phyloP scores from a whole-genome alignment of 441 rosid species.

The Aquilaria agallochum region DNA sequence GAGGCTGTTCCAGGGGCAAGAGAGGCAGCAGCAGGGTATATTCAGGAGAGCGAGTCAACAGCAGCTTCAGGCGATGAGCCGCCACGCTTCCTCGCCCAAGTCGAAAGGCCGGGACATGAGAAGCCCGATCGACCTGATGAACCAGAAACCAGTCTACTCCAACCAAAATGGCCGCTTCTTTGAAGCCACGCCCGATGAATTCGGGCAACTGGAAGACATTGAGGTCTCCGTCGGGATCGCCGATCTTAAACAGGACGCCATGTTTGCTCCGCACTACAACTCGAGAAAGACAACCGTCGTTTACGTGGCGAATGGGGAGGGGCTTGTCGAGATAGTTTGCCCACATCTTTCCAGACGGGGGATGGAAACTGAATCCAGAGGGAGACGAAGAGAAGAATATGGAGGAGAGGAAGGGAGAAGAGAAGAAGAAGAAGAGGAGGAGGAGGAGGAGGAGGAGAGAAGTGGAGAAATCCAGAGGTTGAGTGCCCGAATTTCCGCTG shows the following conservation, averaged over 20 bases:
- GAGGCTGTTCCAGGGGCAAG: slow-evolving; percentile 24
- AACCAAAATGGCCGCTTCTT: slow-evolving; percentile 44
- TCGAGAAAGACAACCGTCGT: slow-evolving; percentile 26
- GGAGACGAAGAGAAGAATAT: slow-evolving; percentile 6
- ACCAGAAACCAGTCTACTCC: slow-evolving; percentile 30
- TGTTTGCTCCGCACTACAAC: slow-evolving; percentile 53
- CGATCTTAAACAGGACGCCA: slow-evolving; percentile 24
- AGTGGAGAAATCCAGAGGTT: slow-evolving; percentile 28
- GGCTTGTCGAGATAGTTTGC: slow-evolving; percentile 49
- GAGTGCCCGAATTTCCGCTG: slow-evolving; percentile 33
- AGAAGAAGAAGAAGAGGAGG: slow-evolving; percentile 2
- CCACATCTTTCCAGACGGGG: slow-evolving; percentile 29
- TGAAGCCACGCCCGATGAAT: slow-evolving; percentile 35
- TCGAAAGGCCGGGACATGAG: slow-evolving; percentile 1
- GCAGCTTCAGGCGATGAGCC: slow-evolving; percentile 28
- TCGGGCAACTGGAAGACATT: slow-evolving; percentile 38
- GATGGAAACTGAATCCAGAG: neutral
- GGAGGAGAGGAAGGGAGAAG: neutral
- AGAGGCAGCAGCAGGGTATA: slow-evolving; percentile 21
- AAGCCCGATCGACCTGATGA: slow-evolving; percentile 32
- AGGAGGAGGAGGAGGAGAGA: slow-evolving; percentile 19
- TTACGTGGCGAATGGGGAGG: slow-evolving; percentile 40
- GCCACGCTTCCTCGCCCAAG: slow-evolving; percentile 16
- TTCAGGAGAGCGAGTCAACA: slow-evolving; percentile 31
- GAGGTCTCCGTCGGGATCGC: slow-evolving; percentile 18